Base-by-base conservation (phyloP, 108 stramenopile genomes). In the Bacterosira constricta region DNA sequence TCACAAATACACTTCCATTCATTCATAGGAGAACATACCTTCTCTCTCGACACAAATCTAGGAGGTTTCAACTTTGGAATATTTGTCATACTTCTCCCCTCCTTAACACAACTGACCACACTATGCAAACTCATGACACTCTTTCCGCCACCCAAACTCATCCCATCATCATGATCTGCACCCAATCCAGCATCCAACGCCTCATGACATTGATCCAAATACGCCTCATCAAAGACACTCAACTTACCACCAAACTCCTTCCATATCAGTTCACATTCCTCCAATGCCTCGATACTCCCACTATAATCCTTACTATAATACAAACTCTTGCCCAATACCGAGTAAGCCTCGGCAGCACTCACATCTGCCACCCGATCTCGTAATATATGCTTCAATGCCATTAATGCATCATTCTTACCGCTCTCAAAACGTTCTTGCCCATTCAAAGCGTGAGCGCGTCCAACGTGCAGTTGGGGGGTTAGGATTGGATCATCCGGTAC, bases 381-480 rank as follows among this genome's bases (percentile, higher is more conserved):
- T 47, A 79, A 37, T 45, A 79, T 79, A 29, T 69, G 69, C 50
- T 74, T 79, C 49, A 94, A 57, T 9, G 93, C 93, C 63, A 90
- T 70, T 39, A 80, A 71, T 23, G 90, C 87, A 77, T 94, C 93
- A 63, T 90, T 91, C 57, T 80, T 74, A 18, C 90, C 93, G 54
- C 83, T 80, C 49, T 89, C 88, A 66, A 91, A 90, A 13, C 93
- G 61, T 62, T 89, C 82, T 54, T 86, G 83, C 29, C 90, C 90
- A 67, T 94, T 94, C 75, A 91, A 66, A n/a, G 90, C 93, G 63
- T 94, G 87, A 15, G 90, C 90, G 39, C 93, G 79, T 32, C 92
- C 92, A 13, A 90, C 69, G 66, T 94, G 90, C 26, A 94, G 55
- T 35, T 94, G 88, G 8, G 92, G 92, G 31, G 84, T 88, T 44